A percentile compares a stretch with the other conserved stretches of the same genome.
Evolutionary conservation across 768 basidiomycete genomes (phyloP).

Genomic region (Serendipita sp.): DNA sequence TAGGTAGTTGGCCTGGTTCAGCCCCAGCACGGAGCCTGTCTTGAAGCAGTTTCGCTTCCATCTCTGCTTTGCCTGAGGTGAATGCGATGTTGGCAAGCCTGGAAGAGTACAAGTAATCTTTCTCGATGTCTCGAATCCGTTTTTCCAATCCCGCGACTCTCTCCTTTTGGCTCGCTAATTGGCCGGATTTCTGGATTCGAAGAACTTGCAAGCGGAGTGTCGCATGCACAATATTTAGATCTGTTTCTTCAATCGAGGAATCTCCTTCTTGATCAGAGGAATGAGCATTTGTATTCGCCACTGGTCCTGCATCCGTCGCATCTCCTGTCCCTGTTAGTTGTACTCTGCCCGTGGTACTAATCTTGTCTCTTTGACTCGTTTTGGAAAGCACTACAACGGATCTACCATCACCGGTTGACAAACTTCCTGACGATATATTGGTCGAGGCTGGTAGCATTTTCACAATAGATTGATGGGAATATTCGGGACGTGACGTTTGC

Average conservation of each 20-base stretch:
- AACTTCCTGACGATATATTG: no score
- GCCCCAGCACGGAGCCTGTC: neutral
- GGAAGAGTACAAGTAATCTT: neutral
- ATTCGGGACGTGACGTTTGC: no score
- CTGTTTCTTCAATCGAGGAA: constrained; percentile 10
- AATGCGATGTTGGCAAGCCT: neutral
- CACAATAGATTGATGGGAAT: no score
- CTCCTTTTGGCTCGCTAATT: constrained; percentile 8
- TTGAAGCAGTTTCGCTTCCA: neutral
- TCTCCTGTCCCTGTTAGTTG: no score
- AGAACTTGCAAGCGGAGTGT: constrained; percentile 39
- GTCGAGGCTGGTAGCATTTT: no score
- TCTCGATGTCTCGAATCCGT: neutral
- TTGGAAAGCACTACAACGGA: no score
- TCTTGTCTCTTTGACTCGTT: no score
- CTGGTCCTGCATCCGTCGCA: no score
- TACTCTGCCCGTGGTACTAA: no score
- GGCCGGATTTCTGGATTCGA: neutral
- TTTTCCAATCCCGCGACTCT: constrained; percentile 1
- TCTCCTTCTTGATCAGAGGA: neutral
- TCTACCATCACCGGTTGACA: no score
- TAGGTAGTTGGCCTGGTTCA: neutral
- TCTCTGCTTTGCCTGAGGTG: neutral
- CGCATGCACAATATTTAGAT: constrained; percentile 49
- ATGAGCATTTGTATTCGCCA: neutral